Evolutionary conservation across 129 eudicot species (phyloP).

Genomic region (Sambucus nigra): DNA sequence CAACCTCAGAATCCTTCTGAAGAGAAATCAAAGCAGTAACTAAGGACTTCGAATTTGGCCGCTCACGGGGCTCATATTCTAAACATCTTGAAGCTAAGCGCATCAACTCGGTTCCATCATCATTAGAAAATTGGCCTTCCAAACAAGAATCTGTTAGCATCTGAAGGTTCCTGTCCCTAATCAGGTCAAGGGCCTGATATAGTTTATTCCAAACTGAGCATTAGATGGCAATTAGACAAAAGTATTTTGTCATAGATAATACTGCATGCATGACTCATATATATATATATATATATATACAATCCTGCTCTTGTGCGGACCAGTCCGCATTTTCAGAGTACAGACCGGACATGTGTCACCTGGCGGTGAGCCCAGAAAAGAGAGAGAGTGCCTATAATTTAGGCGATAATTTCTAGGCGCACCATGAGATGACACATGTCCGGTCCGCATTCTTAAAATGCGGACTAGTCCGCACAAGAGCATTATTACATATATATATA

Average conservation of each 20-base stretch:
- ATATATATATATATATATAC: not conserved
- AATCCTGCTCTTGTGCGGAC: too few relatives aligned
- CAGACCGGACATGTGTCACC: too few relatives aligned
- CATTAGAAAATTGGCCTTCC: conserved; percentile 87
- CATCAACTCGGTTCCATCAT: conserved; percentile 77
- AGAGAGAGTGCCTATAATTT: too few relatives aligned
- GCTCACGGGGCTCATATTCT: conserved; percentile 87
- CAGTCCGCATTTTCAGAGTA: too few relatives aligned
- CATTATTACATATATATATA: too few relatives aligned
- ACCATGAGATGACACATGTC: too few relatives aligned
- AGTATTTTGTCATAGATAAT: not conserved
- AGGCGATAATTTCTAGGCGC: too few relatives aligned
- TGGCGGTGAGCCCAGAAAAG: too few relatives aligned
- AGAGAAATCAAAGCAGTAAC: conserved; percentile 75
- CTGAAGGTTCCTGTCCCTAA: conserved; percentile 80
- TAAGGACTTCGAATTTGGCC: conserved; percentile 80
- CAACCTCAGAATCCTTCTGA: conserved; percentile 76
- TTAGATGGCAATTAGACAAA: conserved; percentile 6
- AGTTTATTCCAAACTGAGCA: conserved; percentile 5
- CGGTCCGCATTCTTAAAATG: too few relatives aligned
- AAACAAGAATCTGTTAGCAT: conserved; percentile 92
- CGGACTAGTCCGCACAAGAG: too few relatives aligned
- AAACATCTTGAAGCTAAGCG: conserved; percentile 88
- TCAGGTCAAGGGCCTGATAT: conserved; percentile 93
- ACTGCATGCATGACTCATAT: not conserved